Evolutionary conservation across 1,139 yeast genomes (phyloP).

Genomic region (Geotrichum carabidarum): DNA sequence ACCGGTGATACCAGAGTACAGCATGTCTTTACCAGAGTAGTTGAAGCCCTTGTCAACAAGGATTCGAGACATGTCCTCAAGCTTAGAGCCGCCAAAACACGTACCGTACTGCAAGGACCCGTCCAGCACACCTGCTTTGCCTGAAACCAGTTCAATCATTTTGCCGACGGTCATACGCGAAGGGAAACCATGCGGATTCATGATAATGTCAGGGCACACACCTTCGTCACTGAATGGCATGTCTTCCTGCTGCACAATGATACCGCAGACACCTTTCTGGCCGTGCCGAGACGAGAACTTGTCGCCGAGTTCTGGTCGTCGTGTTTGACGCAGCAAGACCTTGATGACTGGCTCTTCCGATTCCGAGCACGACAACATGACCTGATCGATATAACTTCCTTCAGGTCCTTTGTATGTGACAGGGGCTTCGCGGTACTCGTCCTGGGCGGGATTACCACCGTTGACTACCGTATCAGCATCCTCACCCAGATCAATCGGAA

Average conservation of each 20-base stretch:
- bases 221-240: constrained; percentile 92
- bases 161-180: constrained; percentile 99
- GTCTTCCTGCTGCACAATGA: constrained; percentile 93
- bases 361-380: constrained; percentile 93
- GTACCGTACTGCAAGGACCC: constrained; percentile 94
- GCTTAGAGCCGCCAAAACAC: constrained; percentile 93
- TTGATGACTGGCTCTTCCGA: constrained; percentile 92
- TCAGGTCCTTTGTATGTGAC: constrained; percentile 91
- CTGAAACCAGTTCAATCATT: constrained; percentile 93
- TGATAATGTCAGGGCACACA: constrained; percentile 86
- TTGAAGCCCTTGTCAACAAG: constrained; percentile 87
- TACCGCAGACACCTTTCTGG: constrained; percentile 98
- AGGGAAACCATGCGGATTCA: constrained; percentile 99
- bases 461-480: constrained; percentile 26
- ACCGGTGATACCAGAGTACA: constrained; percentile 97
- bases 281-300: constrained; percentile 97
- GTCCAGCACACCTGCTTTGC: constrained; percentile 93
- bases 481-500: constrained; percentile 83
- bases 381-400: constrained; percentile 92
- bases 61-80: constrained; percentile 93
- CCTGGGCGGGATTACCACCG: constrained; percentile 27
- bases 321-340: constrained; percentile 86
- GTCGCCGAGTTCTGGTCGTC: constrained; percentile 97
- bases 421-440: constrained; percentile 82
- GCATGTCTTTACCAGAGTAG: constrained; percentile 95